Conservation (phyloP, 2,329 filamentous ascomycete genomes). For the Didymella pomorum region DNA sequence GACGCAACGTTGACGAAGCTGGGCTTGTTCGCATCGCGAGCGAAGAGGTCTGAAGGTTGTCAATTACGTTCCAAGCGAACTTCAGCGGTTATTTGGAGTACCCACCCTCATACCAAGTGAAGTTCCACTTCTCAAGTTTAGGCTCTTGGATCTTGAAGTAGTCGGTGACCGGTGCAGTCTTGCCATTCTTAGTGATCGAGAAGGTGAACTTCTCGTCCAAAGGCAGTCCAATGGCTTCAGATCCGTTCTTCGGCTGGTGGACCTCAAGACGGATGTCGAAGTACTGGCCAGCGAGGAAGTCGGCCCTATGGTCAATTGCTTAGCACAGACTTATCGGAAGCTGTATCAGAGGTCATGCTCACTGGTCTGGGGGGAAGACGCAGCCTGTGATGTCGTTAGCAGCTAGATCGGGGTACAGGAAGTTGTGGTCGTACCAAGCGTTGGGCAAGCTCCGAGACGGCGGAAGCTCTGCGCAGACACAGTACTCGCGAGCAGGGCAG, state of each 20-base stretch:
- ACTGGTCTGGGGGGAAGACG: conserved; percentile 67
- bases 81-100: not conserved
- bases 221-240: conserved; percentile 74
- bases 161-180: conserved; percentile 65
- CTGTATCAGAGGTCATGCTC: conserved; percentile 31
- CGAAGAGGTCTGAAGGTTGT: conserved; percentile 69
- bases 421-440: conserved; percentile 54
- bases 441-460: conserved; percentile 64
- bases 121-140: conserved; percentile 79
- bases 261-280: conserved; percentile 87
- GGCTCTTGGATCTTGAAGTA: conserved; percentile 78
- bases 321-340: conserved; percentile 13
- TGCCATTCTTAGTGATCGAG: conserved; percentile 70
- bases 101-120: conserved; percentile 79
- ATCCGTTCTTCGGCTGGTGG: conserved; percentile 81
- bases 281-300: conserved; percentile 83
- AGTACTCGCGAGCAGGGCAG: conserved; percentile 39
- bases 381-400: conserved; percentile 49
- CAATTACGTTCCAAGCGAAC: not conserved
- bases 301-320: conserved; percentile 59
- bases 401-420: not conserved
- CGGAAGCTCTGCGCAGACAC: conserved; percentile 62
- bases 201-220: conserved; percentile 80
- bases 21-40: conserved; percentile 72
- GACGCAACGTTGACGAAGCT: conserved; percentile 81